phyloP scores from a whole-genome alignment of 2,329 filamentous ascomycete species.

The Aspergillus phoenicis region DNA sequence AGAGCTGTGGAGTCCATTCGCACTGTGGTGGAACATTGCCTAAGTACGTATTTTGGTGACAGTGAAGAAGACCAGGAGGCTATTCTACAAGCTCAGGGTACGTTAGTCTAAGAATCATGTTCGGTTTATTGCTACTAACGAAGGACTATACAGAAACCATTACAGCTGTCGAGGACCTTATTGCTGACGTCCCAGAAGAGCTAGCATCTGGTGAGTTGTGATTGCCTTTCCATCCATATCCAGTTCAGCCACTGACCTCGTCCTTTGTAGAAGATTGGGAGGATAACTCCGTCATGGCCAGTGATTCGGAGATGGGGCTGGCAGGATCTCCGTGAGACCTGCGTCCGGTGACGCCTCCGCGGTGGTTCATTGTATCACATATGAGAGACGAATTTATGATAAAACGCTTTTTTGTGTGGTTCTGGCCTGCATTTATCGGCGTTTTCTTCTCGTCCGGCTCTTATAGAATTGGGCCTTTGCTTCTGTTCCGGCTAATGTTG shows the following conservation, averaged over 20 bases:
- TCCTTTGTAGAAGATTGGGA: constrained; percentile 47
- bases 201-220: constrained; percentile 41
- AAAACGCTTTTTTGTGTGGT: constrained; percentile 18
- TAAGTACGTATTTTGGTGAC: constrained; percentile 41
- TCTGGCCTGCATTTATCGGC: constrained; percentile 28
- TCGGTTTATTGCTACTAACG: constrained; percentile 14
- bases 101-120: constrained; percentile 8
- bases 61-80: constrained; percentile 40
- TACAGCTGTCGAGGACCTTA: constrained; percentile 37
- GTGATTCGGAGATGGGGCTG: constrained; percentile 45
- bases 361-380: constrained; percentile 25
- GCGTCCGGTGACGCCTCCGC: background rate
- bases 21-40: constrained; percentile 42
- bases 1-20: constrained; percentile 41
- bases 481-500: constrained; percentile 12
- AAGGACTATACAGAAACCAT: constrained; percentile 30
- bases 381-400: constrained; percentile 32
- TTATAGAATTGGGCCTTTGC: constrained; percentile 16
- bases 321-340: constrained; percentile 37
- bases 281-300: constrained; percentile 44
- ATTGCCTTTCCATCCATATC: constrained; percentile 27
- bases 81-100: constrained; percentile 40
- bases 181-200: constrained; percentile 42
- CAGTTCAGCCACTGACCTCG: constrained; percentile 41
- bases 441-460: constrained; percentile 21